Percentiles rank a stretch among this genome's conserved stretches.
Evolutionary conservation across 148 eudicot genomes (phyloP).

Genomic region (Tetragonia tetragonoides): DNA sequence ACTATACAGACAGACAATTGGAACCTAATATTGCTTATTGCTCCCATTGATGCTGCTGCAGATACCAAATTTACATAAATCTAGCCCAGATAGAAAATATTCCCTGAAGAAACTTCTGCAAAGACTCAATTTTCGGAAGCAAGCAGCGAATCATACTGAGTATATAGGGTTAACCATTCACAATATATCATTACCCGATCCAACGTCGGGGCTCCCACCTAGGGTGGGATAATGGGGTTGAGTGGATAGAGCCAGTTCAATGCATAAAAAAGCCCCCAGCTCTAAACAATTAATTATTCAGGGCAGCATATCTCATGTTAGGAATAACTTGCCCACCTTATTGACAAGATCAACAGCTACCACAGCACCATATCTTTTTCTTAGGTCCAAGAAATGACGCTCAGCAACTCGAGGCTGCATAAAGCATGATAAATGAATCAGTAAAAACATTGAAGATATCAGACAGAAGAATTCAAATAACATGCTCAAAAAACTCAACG

Average conservation of each 20-base stretch:
- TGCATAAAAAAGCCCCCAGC: neutral
- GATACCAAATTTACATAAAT: no score
- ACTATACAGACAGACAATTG: no score
- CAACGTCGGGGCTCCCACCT: no score
- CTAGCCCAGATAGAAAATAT: no score
- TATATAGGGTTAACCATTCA: neutral
- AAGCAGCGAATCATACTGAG: neutral
- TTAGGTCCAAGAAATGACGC: constrained; percentile 80
- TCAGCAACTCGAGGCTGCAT: constrained; percentile 83
- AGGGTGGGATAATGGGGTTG: no score
- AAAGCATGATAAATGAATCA: constrained; percentile 14
- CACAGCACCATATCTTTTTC: constrained; percentile 93
- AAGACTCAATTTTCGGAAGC: neutral
- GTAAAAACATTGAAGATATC: constrained; percentile 15
- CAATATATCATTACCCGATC: no score
- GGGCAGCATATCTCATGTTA: neutral
- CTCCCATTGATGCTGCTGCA: no score
- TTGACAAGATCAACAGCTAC: constrained; percentile 86
- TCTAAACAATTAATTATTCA: neutral
- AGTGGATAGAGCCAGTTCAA: no score
- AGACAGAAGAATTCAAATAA: neutral
- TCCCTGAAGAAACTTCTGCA: neutral
- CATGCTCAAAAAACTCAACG: constrained; percentile 49
- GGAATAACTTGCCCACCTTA: constrained; percentile 47
- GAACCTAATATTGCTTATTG: no score